A percentile compares a stretch with the other conserved stretches of the same genome.
Evolutionary conservation across 257 asterid species (phyloP).

Genomic region (Salvia miltiorrhiza): DNA sequence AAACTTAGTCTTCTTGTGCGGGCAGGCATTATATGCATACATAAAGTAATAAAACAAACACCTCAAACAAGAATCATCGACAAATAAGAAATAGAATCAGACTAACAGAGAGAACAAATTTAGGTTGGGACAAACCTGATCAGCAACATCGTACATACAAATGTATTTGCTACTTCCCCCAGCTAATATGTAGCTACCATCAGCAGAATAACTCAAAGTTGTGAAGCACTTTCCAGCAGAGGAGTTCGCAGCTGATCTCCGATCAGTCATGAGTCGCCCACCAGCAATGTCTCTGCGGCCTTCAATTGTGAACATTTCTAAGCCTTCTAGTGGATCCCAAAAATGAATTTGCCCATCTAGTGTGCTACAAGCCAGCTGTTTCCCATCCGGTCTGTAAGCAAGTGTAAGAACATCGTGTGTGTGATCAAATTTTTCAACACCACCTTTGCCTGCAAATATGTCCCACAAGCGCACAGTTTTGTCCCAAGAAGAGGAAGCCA

Average conservation of each 20-base stretch:
- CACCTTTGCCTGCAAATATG: slow-evolving; percentile 88
- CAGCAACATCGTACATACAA: slow-evolving; percentile 94
- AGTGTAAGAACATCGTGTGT: slow-evolving; percentile 90
- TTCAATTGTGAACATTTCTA: slow-evolving; percentile 85
- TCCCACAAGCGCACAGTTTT: slow-evolving; percentile 94
- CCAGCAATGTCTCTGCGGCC: slow-evolving; percentile 98
- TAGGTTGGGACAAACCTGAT: slow-evolving; percentile 64
- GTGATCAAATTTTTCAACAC: slow-evolving; percentile 83
- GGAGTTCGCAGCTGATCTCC: slow-evolving; percentile 87
- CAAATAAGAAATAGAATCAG: neutral
- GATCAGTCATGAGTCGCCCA: slow-evolving; percentile 98
- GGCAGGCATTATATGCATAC: too few relatives aligned
- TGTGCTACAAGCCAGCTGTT: slow-evolving; percentile 93
- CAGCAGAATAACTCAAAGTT: slow-evolving; percentile 88
- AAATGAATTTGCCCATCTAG: slow-evolving; percentile 94
- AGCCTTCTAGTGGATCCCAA: slow-evolving; percentile 89
- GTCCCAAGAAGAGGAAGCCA: slow-evolving; percentile 99
- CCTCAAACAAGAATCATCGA: neutral
- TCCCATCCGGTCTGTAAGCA: slow-evolving; percentile 93
- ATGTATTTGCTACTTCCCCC: slow-evolving; percentile 95
- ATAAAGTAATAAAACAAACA: neutral
- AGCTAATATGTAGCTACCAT: slow-evolving; percentile 94
- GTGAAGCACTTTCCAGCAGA: slow-evolving; percentile 93
- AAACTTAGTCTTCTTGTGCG: neutral
- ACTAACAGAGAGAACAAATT: neutral